Evolutionary conservation across 2,329 filamentous ascomycete genomes (phyloP), one percentile per base, ranked within the genome.

Genomic region (Colletotrichum zoysiae): DNA sequence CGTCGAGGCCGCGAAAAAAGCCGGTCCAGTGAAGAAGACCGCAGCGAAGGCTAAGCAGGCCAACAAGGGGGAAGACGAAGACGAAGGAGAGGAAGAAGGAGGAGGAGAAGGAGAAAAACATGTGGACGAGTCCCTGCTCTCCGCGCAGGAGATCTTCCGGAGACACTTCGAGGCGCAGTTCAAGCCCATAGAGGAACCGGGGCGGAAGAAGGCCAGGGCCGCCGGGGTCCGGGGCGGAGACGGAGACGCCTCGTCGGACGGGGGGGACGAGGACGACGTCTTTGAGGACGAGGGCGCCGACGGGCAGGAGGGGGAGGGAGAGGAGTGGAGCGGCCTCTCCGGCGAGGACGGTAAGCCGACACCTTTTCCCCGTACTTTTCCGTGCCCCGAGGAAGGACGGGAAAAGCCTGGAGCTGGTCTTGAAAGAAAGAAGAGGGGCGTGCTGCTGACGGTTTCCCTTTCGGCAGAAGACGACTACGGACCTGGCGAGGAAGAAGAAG

Each of bases 101-200:
- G 48, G 50, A 6, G 35, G 55, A 42, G 50, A 20, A 20, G 33
- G 30, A 11, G 26, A 66, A n/a, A 50, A 56, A 7, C 26, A 59
- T 11, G 80, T 83, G 51, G 84, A 88, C 74, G 87, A 91, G 70
- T 40, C 53, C 14, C n/a, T 64, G 14, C 23, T 55, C 9, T 66
- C 67, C 46, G 86, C 92, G 16, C 90, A 93, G 76, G 93, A 92
- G 67, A 88, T 95, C 70, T 93, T 99, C 78, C 90, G 91, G 70
- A 90, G 89, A 76, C 92, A 95, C 79, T 98, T 98, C 79, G 96
- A 98, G 82, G 89, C 93, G 38, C 91, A 93, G 78, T 98, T 98
- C 84, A 89, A 90, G 79, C 94, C 95, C 11, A 81, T 97, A 0
- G 57, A 12, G 50, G 85, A 85, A 78, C 66, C 51, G 71, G 74